Evolutionary conservation across 169 alveolate genomes (phyloP).

Genomic region (Plasmodium falciparum): DNA sequence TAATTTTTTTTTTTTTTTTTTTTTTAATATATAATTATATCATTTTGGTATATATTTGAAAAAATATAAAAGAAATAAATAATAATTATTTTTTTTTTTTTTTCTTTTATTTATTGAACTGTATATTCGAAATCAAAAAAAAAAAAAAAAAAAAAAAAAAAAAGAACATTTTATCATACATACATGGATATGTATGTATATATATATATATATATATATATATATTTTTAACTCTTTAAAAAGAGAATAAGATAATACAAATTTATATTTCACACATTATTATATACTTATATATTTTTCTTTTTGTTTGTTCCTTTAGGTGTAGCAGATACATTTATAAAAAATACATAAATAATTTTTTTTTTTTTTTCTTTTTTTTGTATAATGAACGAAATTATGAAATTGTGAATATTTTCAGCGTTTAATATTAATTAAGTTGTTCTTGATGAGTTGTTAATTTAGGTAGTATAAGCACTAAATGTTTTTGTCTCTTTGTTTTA

Average conservation of each 20-base stretch:
- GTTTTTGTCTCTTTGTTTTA: not conserved
- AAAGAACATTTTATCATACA: not conserved
- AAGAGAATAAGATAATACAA: constrained; percentile 27
- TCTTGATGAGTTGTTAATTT: too few relatives aligned
- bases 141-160: not conserved
- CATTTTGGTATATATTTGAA: not conserved
- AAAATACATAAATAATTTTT: not conserved
- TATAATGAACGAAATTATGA: too few relatives aligned
- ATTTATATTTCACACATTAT: not conserved
- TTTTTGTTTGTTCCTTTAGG: not conserved
- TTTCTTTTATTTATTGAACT: constrained; percentile 4
- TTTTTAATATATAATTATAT: not conserved
- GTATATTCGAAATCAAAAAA: not conserved
- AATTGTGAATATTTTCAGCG: too few relatives aligned
- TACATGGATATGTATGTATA: not conserved
- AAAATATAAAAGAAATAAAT: too few relatives aligned
- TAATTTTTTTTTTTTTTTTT: not conserved
- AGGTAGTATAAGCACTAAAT: too few relatives aligned
- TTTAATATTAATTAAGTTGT: too few relatives aligned
- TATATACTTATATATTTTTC: not conserved
- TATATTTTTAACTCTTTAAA: constrained; percentile 23
- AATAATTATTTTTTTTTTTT: not conserved
- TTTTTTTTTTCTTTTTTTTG: not conserved
- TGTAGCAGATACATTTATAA: not conserved
- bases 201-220: too few relatives aligned